A percentile compares a stretch with the other conserved stretches of the same genome.
phyloP scores from a whole-genome alignment of 2,329 filamentous ascomycete genomes.

The Calonectria hawksworthii region DNA sequence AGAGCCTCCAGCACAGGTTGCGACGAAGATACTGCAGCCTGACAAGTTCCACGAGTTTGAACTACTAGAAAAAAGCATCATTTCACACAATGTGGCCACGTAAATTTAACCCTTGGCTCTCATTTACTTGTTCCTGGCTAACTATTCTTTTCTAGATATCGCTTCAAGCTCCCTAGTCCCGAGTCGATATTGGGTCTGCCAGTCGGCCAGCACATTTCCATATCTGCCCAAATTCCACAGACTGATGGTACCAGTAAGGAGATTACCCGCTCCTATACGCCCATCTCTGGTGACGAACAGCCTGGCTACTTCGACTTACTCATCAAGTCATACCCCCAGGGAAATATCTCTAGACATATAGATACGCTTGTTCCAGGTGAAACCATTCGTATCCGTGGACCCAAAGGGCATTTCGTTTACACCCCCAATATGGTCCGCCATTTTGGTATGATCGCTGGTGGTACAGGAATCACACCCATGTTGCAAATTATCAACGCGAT shows the following conservation, averaged over 20 bases:
- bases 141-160: constrained; percentile 72
- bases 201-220: constrained; percentile 97
- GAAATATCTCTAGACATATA: constrained; percentile 95
- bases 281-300: constrained; percentile 87
- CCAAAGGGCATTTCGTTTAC: constrained; percentile 97
- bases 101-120: constrained; percentile 46
- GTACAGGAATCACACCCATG: constrained; percentile 98
- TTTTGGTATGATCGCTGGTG: constrained; percentile 97
- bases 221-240: constrained; percentile 79
- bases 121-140: not conserved
- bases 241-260: constrained; percentile 81
- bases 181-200: constrained; percentile 90
- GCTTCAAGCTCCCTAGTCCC: constrained; percentile 84
- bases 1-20: not conserved
- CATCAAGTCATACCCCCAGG: constrained; percentile 96
- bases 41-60: constrained; percentile 89
- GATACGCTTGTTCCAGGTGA: constrained; percentile 84
- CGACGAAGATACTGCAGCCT: constrained; percentile 66
- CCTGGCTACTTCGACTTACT: constrained; percentile 93
- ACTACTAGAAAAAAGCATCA: constrained; percentile 90
- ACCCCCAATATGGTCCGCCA: constrained; percentile 93
- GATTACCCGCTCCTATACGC: constrained; percentile 90
- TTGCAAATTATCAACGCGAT: constrained; percentile 94
- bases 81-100: constrained; percentile 97
- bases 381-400: constrained; percentile 88